Base-by-base conservation (phyloP, 2,329 filamentous ascomycete species). In the Neodidymelliopsis sp. region DNA sequence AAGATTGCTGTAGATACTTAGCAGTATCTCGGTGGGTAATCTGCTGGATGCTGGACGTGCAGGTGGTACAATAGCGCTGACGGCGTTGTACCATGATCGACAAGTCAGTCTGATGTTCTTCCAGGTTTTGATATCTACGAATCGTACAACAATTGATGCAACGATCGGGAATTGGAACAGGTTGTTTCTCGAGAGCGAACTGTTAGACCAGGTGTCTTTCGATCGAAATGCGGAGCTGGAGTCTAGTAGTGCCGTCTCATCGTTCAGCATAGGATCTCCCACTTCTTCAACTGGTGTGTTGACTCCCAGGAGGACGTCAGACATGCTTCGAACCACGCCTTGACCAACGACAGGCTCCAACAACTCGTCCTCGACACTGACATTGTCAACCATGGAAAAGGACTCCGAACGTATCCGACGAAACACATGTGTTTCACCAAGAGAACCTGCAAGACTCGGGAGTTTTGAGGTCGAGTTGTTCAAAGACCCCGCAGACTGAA, bases 1-100 rank as follows among this genome's bases (percentile, higher is more conserved):
- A 4, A 82, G 65, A 16, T 31, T 4, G 11, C 6, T 22, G 25
- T 40, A 45, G 7, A 50, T 40, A 4, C 10, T 7, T n/a, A 40
- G 15, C 25, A 50, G 20, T 15, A 83, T 75, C 57, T 84, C 81
- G 8, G 68, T 59, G 1, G 81, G 81, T 12, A 77, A 46, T 23
- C 60, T 36, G 69, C 48, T 39, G 2, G 62, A 54, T 60, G 33
- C 69, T 38, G 36, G 72, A 59, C 47, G 66, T 55, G 15, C 54
- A 45, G 18, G 61, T 13, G 19, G 67, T 49, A 19, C 50, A 37
- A 56, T 50, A 29, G 25, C 51, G n/a, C 34, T 58, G n/a, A 75
- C 49, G 19, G 61, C 59, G 6, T 55, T 45, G 30, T 65, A 64
- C 74, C 73, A 77, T 12, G 57, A 57, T 24, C 62, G 69, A 57